Conservation (phyloP, 2,329 filamentous ascomycete genomes). For the Colletotrichum lindemuthianum region DNA sequence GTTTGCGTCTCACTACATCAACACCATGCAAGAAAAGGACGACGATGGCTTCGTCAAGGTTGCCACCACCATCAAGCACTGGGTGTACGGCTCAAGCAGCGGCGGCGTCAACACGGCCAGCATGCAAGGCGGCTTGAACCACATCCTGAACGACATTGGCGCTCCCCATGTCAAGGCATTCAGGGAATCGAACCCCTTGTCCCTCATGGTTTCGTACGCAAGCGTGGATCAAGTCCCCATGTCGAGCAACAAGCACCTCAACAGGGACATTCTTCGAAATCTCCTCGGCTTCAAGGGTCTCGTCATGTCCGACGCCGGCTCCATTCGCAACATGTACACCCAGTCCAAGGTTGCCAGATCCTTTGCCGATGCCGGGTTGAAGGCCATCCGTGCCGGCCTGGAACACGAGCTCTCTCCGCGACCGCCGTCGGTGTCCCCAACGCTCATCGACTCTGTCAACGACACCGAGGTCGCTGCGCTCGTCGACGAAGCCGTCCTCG, state of each 20-base stretch:
- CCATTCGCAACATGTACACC: slow-evolving; percentile 42
- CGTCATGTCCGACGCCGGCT: slow-evolving; percentile 47
- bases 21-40: slow-evolving; percentile 48
- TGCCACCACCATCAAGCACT: slow-evolving; percentile 50
- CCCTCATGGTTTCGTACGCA: slow-evolving; percentile 47
- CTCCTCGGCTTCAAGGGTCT: slow-evolving; percentile 46
- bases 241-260: slow-evolving; percentile 45
- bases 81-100: slow-evolving; percentile 45
- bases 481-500: slow-evolving; percentile 41
- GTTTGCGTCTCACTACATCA: slow-evolving; percentile 45
- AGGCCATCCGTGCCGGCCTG: slow-evolving; percentile 42
- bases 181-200: slow-evolving; percentile 40
- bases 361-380: slow-evolving; percentile 39
- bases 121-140: slow-evolving; percentile 46
- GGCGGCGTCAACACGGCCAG: slow-evolving; percentile 48
- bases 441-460: slow-evolving; percentile 38
- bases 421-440: slow-evolving; percentile 39
- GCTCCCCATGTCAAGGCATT: slow-evolving; percentile 44
- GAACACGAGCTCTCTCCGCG: slow-evolving; percentile 43
- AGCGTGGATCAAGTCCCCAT: slow-evolving; percentile 45
- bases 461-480: slow-evolving; percentile 38
- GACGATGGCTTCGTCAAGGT: slow-evolving; percentile 45
- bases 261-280: slow-evolving; percentile 40
- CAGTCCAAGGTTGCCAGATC: slow-evolving; percentile 43
- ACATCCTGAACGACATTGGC: slow-evolving; percentile 46